Evolutionary conservation across 1,139 yeast species (phyloP).

Genomic region (Magnusiomyces starmeri): DNA sequence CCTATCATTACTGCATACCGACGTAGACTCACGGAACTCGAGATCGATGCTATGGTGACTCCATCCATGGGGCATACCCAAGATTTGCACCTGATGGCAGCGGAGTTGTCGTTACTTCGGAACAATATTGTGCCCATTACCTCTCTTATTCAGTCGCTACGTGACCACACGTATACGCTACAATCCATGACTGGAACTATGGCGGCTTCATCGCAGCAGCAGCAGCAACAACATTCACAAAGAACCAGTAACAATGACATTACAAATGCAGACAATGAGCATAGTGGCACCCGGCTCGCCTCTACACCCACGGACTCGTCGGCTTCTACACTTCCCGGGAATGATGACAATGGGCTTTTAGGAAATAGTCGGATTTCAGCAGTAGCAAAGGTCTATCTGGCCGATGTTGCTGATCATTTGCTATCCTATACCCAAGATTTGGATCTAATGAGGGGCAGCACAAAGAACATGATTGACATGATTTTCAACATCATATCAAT

Average conservation of each 20-base stretch:
- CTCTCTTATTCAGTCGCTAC: conserved; percentile 39
- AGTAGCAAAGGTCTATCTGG: conserved; percentile 39
- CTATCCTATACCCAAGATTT: conserved; percentile 44
- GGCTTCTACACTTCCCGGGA: background rate
- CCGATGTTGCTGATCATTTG: conserved; percentile 50
- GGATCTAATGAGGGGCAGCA: conserved; percentile 44
- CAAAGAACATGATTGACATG: conserved; percentile 43
- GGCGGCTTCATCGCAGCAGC: background rate
- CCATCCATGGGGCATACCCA: conserved; percentile 47
- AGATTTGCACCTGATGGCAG: conserved; percentile 44
- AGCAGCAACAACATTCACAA: background rate
- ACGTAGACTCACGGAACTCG: conserved; percentile 41
- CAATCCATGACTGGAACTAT: conserved; percentile 6
- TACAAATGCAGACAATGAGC: background rate
- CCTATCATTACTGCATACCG: conserved; percentile 54
- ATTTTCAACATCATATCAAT: conserved; percentile 49
- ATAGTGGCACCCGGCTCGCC: background rate
- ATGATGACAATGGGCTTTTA: background rate
- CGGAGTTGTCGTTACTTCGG: conserved; percentile 43
- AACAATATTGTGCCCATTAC: conserved; percentile 42
- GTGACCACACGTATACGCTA: conserved; percentile 32
- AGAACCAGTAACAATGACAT: background rate
- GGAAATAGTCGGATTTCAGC: conserved; percentile 29
- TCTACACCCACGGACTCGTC: background rate
- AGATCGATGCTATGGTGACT: conserved; percentile 41